phyloP scores from a whole-genome alignment of 2,329 filamentous ascomycete genomes.

The Botrytis byssoidea region DNA sequence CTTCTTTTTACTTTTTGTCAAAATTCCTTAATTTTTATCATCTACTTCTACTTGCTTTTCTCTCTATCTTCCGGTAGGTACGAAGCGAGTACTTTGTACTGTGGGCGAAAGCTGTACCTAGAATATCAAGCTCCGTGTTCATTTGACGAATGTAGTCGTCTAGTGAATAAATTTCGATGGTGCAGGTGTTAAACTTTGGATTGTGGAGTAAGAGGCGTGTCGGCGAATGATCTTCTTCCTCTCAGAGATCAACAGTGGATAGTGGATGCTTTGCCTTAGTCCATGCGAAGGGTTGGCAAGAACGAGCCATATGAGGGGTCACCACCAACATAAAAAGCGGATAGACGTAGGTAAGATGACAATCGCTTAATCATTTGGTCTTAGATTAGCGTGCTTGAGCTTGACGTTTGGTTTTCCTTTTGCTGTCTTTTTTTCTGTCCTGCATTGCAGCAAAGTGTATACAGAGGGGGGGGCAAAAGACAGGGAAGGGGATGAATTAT shows the following conservation, averaged over 20 bases:
- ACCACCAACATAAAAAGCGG: neutral
- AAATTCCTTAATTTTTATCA: neutral
- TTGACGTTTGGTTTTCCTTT: conserved; percentile 4
- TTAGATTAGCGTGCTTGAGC: conserved; percentile 1
- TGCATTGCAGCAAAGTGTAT: neutral
- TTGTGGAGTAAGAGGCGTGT: neutral
- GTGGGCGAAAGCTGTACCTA: neutral
- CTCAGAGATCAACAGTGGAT: conserved; percentile 4
- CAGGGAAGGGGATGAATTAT: neutral
- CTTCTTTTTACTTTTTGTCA: neutral
- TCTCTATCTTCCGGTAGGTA: neutral
- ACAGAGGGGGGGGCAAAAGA: neutral
- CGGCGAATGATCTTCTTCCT: neutral
- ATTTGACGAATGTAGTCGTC: conserved; percentile 10
- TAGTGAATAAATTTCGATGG: neutral
- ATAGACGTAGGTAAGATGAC: neutral
- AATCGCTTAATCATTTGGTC: conserved; percentile 13
- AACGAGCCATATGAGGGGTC: neutral
- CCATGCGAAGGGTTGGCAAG: conserved; percentile 4
- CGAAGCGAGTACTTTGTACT: neutral
- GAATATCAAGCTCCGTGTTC: neutral
- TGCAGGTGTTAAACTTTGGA: conserved; percentile 10
- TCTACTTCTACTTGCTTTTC: neutral
- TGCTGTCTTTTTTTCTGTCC: neutral
- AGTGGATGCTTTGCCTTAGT: conserved; percentile 9